Evolutionary conservation across 192 early-diverging fungal species (phyloP).

Genomic region (Gryganskiella cystojenkinii): DNA sequence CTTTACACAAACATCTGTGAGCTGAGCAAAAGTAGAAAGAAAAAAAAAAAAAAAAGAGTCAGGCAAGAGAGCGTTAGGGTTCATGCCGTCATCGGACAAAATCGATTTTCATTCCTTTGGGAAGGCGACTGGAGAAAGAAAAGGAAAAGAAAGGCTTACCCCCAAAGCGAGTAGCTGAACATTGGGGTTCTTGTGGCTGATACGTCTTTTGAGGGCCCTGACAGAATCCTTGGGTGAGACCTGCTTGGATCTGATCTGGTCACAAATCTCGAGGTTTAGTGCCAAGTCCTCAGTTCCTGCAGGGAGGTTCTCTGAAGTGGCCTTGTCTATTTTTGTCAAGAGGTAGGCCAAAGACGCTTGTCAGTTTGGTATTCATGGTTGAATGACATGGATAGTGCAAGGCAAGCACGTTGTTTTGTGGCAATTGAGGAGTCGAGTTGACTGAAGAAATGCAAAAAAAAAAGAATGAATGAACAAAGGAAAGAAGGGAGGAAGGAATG

Average conservation of each 20-base stretch:
- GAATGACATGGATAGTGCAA: too few relatives aligned
- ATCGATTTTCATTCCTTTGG: background rate
- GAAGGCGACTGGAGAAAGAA: too few relatives aligned
- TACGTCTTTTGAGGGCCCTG: slow-evolving; percentile 78
- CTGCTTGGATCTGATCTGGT: slow-evolving; percentile 91
- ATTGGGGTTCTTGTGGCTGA: slow-evolving; percentile 94
- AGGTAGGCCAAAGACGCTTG: background rate
- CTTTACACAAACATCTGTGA: slow-evolving; percentile 94
- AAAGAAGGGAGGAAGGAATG: background rate
- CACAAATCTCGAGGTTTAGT: slow-evolving; percentile 89
- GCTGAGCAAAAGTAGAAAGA: slow-evolving; percentile 49
- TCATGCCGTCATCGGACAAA: too few relatives aligned
- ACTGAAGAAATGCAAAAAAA: background rate
- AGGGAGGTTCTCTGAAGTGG: slow-evolving; percentile 92
- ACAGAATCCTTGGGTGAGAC: slow-evolving; percentile 79
- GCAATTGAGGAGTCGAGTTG: too few relatives aligned
- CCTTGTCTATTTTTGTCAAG: slow-evolving; percentile 82
- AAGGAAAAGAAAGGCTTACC: too few relatives aligned
- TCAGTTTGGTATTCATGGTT: too few relatives aligned
- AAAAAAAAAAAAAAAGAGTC: too few relatives aligned
- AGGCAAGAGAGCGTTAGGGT: too few relatives aligned
- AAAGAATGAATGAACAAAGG: background rate
- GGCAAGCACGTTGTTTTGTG: background rate
- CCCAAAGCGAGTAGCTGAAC: slow-evolving; percentile 91
- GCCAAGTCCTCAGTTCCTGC: slow-evolving; percentile 87